Percentiles rank a stretch among this genome's conserved stretches.
phyloP scores from a whole-genome alignment of 805 yeast genomes.

The Yarrowia sp. region DNA sequence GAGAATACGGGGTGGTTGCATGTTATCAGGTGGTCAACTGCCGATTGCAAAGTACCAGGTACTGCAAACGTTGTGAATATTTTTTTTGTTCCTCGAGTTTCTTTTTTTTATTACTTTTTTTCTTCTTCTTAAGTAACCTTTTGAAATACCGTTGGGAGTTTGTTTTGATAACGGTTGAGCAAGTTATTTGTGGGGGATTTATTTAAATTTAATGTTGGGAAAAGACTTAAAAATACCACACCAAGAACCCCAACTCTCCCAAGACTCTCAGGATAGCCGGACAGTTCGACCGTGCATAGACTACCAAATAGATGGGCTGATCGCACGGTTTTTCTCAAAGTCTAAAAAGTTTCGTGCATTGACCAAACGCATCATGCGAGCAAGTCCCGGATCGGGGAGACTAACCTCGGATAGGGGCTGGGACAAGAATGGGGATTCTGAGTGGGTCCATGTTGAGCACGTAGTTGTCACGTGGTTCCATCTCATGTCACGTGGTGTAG shows the following conservation, averaged over 20 bases:
- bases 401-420: neutral
- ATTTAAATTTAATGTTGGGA: too few relatives aligned
- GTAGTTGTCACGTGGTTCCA: neutral
- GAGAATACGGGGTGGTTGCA: neutral
- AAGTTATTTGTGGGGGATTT: too few relatives aligned
- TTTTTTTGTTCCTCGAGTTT: too few relatives aligned
- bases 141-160: constrained; percentile 12
- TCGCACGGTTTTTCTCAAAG: neutral
- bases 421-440: neutral
- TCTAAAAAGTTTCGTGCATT: too few relatives aligned
- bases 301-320: neutral
- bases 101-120: neutral
- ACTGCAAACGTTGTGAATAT: too few relatives aligned
- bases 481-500: too few relatives aligned
- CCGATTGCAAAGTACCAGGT: too few relatives aligned
- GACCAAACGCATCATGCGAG: neutral
- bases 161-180: neutral
- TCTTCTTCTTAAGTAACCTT: neutral
- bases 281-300: neutral
- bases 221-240: too few relatives aligned
- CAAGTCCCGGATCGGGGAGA: constrained; percentile 5
- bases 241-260: too few relatives aligned
- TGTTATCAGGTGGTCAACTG: too few relatives aligned
- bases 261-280: too few relatives aligned
- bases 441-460: too few relatives aligned